A percentile compares a stretch with the other conserved stretches of the same genome.
phyloP scores from a whole-genome alignment of 768 basidiomycete species.

The Agrocybe praecox region DNA sequence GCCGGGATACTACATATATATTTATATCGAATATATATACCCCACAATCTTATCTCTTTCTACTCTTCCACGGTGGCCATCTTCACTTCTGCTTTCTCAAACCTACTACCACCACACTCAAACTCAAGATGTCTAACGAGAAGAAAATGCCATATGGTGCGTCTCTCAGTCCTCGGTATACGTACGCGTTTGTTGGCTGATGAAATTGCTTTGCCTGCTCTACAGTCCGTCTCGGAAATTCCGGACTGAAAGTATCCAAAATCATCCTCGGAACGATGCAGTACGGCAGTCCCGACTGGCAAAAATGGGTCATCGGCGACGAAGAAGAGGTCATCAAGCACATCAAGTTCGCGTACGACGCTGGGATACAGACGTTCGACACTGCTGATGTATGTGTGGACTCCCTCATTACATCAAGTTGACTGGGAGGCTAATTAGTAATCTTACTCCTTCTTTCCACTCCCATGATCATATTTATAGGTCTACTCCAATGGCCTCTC shows the following conservation, averaged over 20 bases:
- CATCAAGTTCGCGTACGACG: conserved; percentile 57
- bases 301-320: conserved; percentile 40
- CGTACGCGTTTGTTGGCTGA: too few species aligned
- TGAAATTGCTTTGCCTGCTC: too few species aligned
- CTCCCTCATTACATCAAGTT: too few species aligned
- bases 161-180: too few species aligned
- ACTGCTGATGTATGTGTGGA: conserved; percentile 53
- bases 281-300: conserved; percentile 56
- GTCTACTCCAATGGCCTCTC: conserved; percentile 68
- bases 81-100: too few species aligned
- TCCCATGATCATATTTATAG: conserved; percentile 28
- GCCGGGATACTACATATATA: too few species aligned
- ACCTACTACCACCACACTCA: too few species aligned
- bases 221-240: conserved; percentile 52
- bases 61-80: too few species aligned
- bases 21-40: too few species aligned
- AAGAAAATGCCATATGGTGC: not conserved
- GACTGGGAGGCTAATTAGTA: too few species aligned
- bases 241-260: conserved; percentile 65
- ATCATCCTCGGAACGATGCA: conserved; percentile 68
- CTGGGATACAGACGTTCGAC: conserved; percentile 65
- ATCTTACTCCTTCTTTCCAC: too few species aligned
- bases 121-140: not conserved
- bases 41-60: too few species aligned
- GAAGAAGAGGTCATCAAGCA: conserved; percentile 56